Conservation (phyloP, 2,329 filamentous ascomycete species). For the Zymoseptoria crescenta region DNA sequence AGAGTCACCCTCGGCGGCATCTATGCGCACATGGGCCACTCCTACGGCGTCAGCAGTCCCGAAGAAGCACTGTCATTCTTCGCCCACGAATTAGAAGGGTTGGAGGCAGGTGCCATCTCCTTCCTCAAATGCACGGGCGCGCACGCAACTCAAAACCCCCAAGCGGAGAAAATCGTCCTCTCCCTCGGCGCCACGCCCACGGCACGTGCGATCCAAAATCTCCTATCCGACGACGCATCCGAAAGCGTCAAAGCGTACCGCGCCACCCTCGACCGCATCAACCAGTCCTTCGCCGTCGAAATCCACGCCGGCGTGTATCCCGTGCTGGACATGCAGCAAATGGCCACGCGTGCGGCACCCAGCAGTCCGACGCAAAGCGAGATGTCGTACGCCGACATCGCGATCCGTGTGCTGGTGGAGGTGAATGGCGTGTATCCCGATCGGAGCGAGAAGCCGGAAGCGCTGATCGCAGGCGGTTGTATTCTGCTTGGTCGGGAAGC, state of each 20-base stretch:
- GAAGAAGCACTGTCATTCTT: slow-evolving; percentile 54
- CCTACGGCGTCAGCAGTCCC: slow-evolving; percentile 52
- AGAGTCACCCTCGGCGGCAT: slow-evolving; percentile 50
- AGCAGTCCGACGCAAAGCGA: slow-evolving; percentile 22
- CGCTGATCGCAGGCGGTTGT: slow-evolving; percentile 59
- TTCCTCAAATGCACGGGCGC: slow-evolving; percentile 23
- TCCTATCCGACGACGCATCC: slow-evolving; percentile 32
- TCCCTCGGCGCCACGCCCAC: slow-evolving; percentile 74
- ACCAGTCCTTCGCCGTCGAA: slow-evolving; percentile 45
- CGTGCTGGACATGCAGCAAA: slow-evolving; percentile 68
- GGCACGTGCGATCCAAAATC: slow-evolving; percentile 57
- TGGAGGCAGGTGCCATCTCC: slow-evolving; percentile 41
- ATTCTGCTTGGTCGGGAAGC: slow-evolving; percentile 66
- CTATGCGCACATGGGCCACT: slow-evolving; percentile 67
- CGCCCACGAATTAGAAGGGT: slow-evolving; percentile 50
- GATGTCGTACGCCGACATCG: slow-evolving; percentile 50
- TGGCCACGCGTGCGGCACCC: slow-evolving; percentile 59
- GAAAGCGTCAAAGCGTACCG: slow-evolving; percentile 31
- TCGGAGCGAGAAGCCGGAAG: slow-evolving; percentile 52
- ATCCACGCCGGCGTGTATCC: slow-evolving; percentile 72
- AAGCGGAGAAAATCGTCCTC: slow-evolving; percentile 42
- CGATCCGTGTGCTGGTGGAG: slow-evolving; percentile 62
- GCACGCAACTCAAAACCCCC: slow-evolving; percentile 3
- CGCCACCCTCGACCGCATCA: slow-evolving; percentile 30
- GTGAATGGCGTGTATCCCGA: slow-evolving; percentile 60